Evolutionary conservation across 1,139 yeast species (phyloP), one percentile per base, ranked within the genome.

Genomic region (Eremothecium sinecaudum): DNA sequence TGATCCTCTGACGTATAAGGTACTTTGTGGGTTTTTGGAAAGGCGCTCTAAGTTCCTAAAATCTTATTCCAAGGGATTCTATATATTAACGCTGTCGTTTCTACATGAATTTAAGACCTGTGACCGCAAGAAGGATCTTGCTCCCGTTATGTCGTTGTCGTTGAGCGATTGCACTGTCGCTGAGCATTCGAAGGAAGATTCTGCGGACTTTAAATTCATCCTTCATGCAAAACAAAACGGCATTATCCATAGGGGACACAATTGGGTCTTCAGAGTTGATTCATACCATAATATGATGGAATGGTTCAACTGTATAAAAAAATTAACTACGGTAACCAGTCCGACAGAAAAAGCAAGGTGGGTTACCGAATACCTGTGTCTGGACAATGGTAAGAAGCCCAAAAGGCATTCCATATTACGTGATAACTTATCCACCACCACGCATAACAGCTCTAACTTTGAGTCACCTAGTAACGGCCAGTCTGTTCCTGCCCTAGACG

Each of bases 191-290:
- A 77, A 78, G 56, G 74, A 75, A 46, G 82, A 79, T 41, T 74
- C 79, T 7, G 63, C 67, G n/a, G 73, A 74, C 26, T 81, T 78
- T 62, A 86, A 84, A 59, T 90, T 90, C 60, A 81, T 84, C 14
- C 66, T 90, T 41, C 72, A 72, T 42, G 79, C 92, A 16, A 81
- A 78, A 47, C 76, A 79, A 46, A 73, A 73, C 45, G 86, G 87
- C 8, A 51, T 71, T 25, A 57, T 75, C 26, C 80, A 79, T 45
- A 71, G 84, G 51, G 82, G 84, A 34, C 96, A 87, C 61, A 86
- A 84, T 51, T 86, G 92, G 84, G 94, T 86, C 8, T 87, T 90
- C 63, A 70, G 94, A 48, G 79, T 93, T 16, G 87, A 81, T 51
- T 72, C 79, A 30, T 80, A 80, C 50, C 79, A 75, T 31, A 64